Percentiles rank a stretch among this genome's conserved stretches.
Conservation (phyloP, 179 eudicot genomes). For the Spinacia oleracea region DNA sequence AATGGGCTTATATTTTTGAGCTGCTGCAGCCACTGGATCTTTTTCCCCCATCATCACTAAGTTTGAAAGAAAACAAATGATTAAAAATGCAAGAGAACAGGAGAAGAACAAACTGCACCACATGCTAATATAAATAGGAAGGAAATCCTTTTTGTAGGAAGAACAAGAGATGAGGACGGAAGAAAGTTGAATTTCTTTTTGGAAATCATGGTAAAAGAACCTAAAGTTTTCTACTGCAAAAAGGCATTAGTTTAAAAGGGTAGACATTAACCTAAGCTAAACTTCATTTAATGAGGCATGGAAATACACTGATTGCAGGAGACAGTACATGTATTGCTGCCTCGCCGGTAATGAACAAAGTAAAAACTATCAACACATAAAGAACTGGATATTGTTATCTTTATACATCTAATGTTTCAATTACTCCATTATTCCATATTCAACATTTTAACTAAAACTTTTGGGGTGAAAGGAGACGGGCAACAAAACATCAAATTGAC, state of each 20-base stretch:
- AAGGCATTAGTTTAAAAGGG: background rate
- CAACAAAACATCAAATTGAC: background rate
- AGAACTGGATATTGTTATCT: background rate
- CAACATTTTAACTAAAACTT: background rate
- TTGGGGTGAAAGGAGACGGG: background rate
- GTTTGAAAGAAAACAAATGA: background rate
- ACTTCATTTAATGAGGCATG: background rate
- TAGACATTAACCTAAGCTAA: background rate
- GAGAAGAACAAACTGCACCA: background rate
- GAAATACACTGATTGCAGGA: no score
- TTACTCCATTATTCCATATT: no score
- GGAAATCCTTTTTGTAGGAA: background rate
- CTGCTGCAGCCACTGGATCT: slow-evolving; percentile 91
- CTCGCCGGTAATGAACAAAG: background rate
- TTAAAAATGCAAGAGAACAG: background rate
- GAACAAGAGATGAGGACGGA: slow-evolving; percentile 5
- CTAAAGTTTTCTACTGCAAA: background rate
- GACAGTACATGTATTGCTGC: background rate
- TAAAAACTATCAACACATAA: background rate
- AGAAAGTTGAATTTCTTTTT: background rate
- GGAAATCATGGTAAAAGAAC: background rate
- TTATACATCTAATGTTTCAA: background rate
- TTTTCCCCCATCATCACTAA: slow-evolving; percentile 73
- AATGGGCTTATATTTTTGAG: slow-evolving; percentile 83
- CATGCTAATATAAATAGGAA: background rate